phyloP scores from a whole-genome alignment of 305 asterid genomes.

The Fraxinus dipetala region DNA sequence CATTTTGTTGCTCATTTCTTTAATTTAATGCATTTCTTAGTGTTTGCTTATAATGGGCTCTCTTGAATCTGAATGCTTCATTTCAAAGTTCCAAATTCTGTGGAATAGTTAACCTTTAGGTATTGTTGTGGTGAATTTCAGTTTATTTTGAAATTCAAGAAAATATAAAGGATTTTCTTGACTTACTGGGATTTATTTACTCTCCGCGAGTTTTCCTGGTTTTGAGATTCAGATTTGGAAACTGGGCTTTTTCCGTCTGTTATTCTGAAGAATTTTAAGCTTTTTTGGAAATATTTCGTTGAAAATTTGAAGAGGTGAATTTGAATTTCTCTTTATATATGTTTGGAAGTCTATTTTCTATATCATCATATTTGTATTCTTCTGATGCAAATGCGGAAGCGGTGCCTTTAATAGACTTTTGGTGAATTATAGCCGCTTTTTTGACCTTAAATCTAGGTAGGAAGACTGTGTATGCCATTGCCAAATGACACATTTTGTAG shows the following conservation, averaged over 20 bases:
- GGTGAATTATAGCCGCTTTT: conserved; percentile 6
- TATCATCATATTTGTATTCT: conserved; percentile 25
- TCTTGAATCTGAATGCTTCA: conserved; percentile 42
- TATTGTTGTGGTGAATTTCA: conserved; percentile 21
- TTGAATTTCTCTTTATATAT: conserved; percentile 22
- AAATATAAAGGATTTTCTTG: conserved; percentile 11
- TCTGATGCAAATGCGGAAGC: conserved; percentile 23
- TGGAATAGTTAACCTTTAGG: conserved; percentile 27
- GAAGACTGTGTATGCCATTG: conserved; percentile 32
- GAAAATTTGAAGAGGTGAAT: conserved; percentile 19
- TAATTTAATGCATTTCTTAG: conserved; percentile 5
- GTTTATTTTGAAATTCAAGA: conserved; percentile 22
- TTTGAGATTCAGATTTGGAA: conserved; percentile 25
- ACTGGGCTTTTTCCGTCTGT: conserved; percentile 4
- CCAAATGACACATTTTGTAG: conserved; percentile 32
- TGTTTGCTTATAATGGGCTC: conserved; percentile 37
- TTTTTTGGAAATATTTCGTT: conserved; percentile 9
- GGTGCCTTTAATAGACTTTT: not conserved
- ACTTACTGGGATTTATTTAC: conserved; percentile 13
- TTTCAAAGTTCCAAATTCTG: conserved; percentile 28
- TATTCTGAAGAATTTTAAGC: conserved; percentile 5
- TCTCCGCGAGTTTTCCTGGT: not conserved
- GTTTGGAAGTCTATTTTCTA: conserved; percentile 18
- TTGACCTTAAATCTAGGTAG: conserved; percentile 34
- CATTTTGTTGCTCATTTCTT: conserved; percentile 26